Evolutionary conservation across 352 stramenopile genomes (phyloP), one percentile per base, ranked within the genome.

Genomic region (Stramenopiles sp.): DNA sequence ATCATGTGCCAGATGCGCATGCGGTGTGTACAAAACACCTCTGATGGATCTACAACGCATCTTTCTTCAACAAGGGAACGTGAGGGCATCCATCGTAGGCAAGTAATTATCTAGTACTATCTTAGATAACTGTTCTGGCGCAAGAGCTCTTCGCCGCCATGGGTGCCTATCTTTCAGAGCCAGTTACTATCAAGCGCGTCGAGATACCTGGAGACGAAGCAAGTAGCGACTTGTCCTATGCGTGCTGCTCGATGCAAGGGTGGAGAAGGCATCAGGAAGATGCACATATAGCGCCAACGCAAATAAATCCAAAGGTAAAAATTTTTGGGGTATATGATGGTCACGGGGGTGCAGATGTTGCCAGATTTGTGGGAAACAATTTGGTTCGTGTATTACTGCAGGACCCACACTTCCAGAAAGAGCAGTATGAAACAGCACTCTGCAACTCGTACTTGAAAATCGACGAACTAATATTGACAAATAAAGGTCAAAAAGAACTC

Each of bases 281-380:
- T 80, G 82, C 81, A 29, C 83, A 85, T 76, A 75, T 85, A 7
- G 80, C 78, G 30, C 85, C 31, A 30, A 27, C 29, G 76, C 76
- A 39, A 32, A 14, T 30, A 76, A 83, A n/a, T 44, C 27, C 30
- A 32, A 32, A 0, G 1, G 71, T 30, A n/a, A 7, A 71, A 8
- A 32, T 67, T n/a, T 32, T 32, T 27, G 87, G 84, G 7, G 88
- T 93, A 7, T 92, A 91, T 84, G 90, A 93, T 84, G 89, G 90
- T 71, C 90, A 93, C 83, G 90, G 90, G 25, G 90, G 90, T 71
- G 83, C 84, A 0, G 83, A 85, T 33, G 82, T 85, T 75, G 83
- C 83, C 7, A 85, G 85, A 44, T 85, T 84, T 44, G 84, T 81
- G 71, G 39, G 80, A 31, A 84, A 75, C 8, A 81, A 85, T 29